These are phyloP conservation scores for Boletus speciosus DNA, from an alignment of 768 basidiomycete species.

Conservation along the genomic window DNA sequence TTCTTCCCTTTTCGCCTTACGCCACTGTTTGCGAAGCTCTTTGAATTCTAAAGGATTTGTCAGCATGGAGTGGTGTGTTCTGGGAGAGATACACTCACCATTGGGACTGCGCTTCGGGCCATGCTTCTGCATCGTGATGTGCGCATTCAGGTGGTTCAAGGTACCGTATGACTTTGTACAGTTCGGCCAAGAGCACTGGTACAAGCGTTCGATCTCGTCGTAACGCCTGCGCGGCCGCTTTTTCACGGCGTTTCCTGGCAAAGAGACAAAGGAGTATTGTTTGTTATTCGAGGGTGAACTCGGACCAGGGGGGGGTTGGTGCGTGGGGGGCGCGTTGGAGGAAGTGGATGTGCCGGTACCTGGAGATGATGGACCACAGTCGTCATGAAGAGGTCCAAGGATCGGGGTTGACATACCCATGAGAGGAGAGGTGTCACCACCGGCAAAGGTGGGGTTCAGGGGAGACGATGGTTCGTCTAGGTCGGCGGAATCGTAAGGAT, in stretches of 20 bases:
- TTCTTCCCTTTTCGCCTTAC: slow-evolving; percentile 85
- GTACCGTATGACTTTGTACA: slow-evolving; percentile 89
- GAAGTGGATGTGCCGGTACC: slow-evolving; percentile 60
- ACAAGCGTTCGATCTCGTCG: slow-evolving; percentile 94
- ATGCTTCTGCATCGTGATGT: slow-evolving; percentile 98
- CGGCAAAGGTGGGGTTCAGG: slow-evolving; percentile 50
- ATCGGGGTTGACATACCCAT: slow-evolving; percentile 32
- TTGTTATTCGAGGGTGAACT: slow-evolving; percentile 48
- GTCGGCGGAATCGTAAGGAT: slow-evolving; percentile 33
- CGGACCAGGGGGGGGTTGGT: slow-evolving; percentile 21
- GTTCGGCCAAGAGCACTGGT: slow-evolving; percentile 78
- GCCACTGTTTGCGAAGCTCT: slow-evolving; percentile 94
- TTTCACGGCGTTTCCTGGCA: slow-evolving; percentile 77
- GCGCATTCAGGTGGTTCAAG: slow-evolving; percentile 95
- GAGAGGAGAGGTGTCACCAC: slow-evolving; percentile 35
- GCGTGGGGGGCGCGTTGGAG: slow-evolving; percentile 37
- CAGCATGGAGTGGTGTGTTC: neutral
- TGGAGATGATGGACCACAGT: slow-evolving; percentile 60
- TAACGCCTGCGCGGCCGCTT: slow-evolving; percentile 83
- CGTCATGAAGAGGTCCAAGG: slow-evolving; percentile 45
- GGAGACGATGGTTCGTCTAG: slow-evolving; percentile 54
- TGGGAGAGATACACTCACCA: slow-evolving; percentile 49
- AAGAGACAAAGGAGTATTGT: slow-evolving; percentile 78
- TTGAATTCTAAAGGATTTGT: slow-evolving; percentile 75
- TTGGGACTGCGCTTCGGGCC: slow-evolving; percentile 85